Base-by-base conservation (phyloP, 1,284 basidiomycete species). In the Melampsora larici-populina region DNA sequence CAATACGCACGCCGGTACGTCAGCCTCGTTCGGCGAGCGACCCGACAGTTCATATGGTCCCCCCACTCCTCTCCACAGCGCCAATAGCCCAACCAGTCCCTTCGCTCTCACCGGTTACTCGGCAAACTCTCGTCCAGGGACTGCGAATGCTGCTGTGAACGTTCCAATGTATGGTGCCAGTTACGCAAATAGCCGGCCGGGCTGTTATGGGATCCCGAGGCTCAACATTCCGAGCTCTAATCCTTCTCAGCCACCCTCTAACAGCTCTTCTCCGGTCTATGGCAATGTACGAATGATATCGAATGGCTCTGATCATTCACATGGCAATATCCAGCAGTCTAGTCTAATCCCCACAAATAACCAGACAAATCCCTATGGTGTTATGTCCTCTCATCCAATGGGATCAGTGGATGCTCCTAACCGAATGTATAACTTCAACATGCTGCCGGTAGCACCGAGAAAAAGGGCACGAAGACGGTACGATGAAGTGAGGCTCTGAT, bases 381-480 rank as follows among this genome's bases (percentile, higher is more conserved):
- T n/a, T 18, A 58, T 58, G 55, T n/a, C n/a, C 1, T 58, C 55
- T 24, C 55, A 58, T 29, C 21, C 55, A 29, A 24, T 58, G 55
- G 55, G 55, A n/a, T 58, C 55, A 29, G 55, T 29, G 21, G 55
- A 8, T 40, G 63, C 43, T 4, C 65, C 65, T 36, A 40, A 67
- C 13, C 48, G 73, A 33, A n/a, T 76, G 31, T 76, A 76, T 51
- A 76, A 76, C 46, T 76, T 68, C 43, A 68, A 60, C 65, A 58
- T 62, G 18, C 51, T 68, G 1, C 73, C 73, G 31, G 73, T 63
- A 29, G 73, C 89, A 36, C 88, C 89, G 36, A 88, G 92, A 78
- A 91, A 89, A 84, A 88, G 92, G 69, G 92, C 92, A 26, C 87
- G 92, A 24, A 86, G 92, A 80, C 87, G 91, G 74, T 93, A 92